Conservation (phyloP, 2,329 filamentous ascomycete species). For the Metarhizium sp. region DNA sequence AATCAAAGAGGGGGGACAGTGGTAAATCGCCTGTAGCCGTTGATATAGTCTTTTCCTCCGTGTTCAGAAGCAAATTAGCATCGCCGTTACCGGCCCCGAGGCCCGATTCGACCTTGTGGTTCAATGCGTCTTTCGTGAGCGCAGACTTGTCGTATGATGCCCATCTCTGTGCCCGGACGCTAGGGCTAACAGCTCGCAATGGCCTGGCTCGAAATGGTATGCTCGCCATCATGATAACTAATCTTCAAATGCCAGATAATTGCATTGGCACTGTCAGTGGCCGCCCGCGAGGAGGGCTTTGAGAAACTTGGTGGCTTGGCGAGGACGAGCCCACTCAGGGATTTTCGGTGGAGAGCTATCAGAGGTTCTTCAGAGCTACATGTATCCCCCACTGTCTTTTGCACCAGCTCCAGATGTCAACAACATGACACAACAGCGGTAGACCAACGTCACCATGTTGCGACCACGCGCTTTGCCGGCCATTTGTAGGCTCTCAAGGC, state of each 20-base stretch:
- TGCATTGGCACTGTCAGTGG: background rate
- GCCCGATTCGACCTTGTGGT: slow-evolving; percentile 20
- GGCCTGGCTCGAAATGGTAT: slow-evolving; percentile 10
- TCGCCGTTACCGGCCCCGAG: slow-evolving; percentile 21
- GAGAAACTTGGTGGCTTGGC: background rate
- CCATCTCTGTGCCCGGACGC: slow-evolving; percentile 17
- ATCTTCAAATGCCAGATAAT: background rate
- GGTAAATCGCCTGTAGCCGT: slow-evolving; percentile 39
- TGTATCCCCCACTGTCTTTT: too few species aligned
- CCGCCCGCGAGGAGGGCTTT: background rate
- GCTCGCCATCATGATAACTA: background rate
- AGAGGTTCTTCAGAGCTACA: background rate
- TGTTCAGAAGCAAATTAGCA: slow-evolving; percentile 25
- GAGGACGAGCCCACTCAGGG: background rate
- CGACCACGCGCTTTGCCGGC: slow-evolving; percentile 21
- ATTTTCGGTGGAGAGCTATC: slow-evolving; percentile 3
- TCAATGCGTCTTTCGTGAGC: slow-evolving; percentile 20
- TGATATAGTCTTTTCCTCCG: slow-evolving; percentile 30
- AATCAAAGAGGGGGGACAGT: slow-evolving; percentile 45
- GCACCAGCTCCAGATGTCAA: background rate
- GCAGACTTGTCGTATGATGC: slow-evolving; percentile 20
- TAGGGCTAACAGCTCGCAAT: slow-evolving; percentile 5
- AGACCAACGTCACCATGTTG: slow-evolving; percentile 14
- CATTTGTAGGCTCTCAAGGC: slow-evolving; percentile 16
- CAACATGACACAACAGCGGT: slow-evolving; percentile 1